Evolutionary conservation across 2,329 filamentous ascomycete species (phyloP), one percentile per base, ranked within the genome.

Genomic region (Alternaria burnsii): DNA sequence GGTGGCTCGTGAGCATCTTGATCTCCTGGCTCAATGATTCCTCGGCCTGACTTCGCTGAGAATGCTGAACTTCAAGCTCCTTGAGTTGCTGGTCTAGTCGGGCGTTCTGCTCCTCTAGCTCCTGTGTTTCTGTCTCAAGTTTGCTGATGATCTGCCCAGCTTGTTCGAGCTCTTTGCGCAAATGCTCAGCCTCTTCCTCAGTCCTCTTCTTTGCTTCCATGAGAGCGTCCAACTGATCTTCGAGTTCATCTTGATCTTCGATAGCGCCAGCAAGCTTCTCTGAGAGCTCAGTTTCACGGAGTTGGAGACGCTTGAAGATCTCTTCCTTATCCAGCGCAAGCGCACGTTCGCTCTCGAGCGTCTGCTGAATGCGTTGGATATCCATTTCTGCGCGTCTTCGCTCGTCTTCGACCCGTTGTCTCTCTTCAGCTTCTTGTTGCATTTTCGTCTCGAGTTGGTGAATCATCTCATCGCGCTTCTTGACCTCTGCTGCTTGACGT

Each of bases 271-370:
- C 87, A 28, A 99, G 86, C 81, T 98, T 97, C 73, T 99, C 96
- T 53, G 90, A 92, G 4, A 99, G 86, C 76, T 99, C 94, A 11
- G 89, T 86, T 79, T 99, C 95, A n/a, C 95, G 91, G 54, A 90
- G 83, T 75, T 97, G 95, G 22, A 99, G 84, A n/a, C 96, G 88
- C 76, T 94, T 96, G 84, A 98, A 99, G 61, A 99, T 99, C 73
- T 99, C 95, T 76, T 99, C 96, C 77, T 99, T 99, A 79, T 99
- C 95, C 5, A 99, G 83, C 1, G 95, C 95, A 42, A 99, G 84
- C n/a, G 94, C 92, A 51, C 95, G 89, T 79, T 99, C 96, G 67
- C 94, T 97, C 78, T 99, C 96, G 2, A 99, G 85, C 0, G 92
- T 97, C 71, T 98, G 93, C 76, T 97, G 94, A 47, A 98, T 92